phyloP scores from a whole-genome alignment of 768 basidiomycete species.

The Pulveroboletus sp. region DNA sequence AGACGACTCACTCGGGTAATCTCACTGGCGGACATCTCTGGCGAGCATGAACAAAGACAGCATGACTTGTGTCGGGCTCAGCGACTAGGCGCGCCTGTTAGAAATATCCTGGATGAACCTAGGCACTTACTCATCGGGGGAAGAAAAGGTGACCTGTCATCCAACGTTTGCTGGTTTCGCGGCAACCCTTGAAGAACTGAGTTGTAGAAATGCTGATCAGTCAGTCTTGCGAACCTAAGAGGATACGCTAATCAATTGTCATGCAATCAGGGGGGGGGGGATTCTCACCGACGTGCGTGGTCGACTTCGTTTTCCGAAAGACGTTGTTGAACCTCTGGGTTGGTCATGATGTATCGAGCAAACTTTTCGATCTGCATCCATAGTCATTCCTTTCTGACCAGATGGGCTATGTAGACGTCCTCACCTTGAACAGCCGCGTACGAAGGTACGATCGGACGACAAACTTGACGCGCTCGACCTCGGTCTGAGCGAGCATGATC shows the following conservation, averaged over 20 bases:
- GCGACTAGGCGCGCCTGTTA: constrained; percentile 51
- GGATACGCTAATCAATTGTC: not conserved
- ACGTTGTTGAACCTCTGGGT: constrained; percentile 69
- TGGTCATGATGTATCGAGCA: constrained; percentile 73
- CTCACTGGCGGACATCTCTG: constrained; percentile 63
- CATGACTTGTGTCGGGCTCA: constrained; percentile 68
- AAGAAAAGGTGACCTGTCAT: constrained; percentile 68
- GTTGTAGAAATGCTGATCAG: constrained; percentile 75
- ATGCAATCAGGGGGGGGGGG: not conserved
- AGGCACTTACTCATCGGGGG: constrained; percentile 67
- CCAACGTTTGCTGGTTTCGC: constrained; percentile 68
- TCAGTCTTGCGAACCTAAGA: constrained; percentile 67
- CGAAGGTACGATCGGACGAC: constrained; percentile 87
- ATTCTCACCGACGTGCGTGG: constrained; percentile 66
- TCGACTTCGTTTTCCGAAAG: constrained; percentile 82
- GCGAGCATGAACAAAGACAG: constrained; percentile 82
- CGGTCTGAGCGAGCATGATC: constrained; percentile 91
- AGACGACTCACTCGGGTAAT: constrained; percentile 61
- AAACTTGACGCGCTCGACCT: constrained; percentile 93
- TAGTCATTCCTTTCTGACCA: no score
- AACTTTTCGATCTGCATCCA: constrained; percentile 77
- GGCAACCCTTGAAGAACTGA: constrained; percentile 85
- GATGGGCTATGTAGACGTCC: not conserved
- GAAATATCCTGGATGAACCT: not conserved
- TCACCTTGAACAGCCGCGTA: constrained; percentile 81